Base-by-base conservation (phyloP, 768 basidiomycete species). In the Lactarius trivialis region DNA sequence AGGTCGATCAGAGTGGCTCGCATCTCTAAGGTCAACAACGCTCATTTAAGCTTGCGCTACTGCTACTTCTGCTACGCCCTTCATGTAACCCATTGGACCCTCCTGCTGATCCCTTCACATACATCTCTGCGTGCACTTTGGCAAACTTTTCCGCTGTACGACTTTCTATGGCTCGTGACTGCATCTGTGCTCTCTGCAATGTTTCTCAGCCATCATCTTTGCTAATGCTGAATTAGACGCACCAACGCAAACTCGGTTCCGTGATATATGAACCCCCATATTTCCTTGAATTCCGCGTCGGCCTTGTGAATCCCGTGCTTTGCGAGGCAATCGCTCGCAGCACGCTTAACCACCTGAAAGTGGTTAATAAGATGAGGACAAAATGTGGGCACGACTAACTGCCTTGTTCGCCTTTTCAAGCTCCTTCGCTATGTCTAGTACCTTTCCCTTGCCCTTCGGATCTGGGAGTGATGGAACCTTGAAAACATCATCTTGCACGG, bases 401-500 rank as follows among this genome's bases (percentile, higher is more conserved):
- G 78, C 78, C 71, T 85, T 88, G 69, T 88, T 89, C 6, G 77
- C 75, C 67, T 76, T 80, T 73, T 88, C 86, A 45, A 82, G 67
- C 59, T 75, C 70, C 32, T 69, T 60, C 34, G 52, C 76, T 70
- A 73, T 80, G 72, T 64, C 77, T 9, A 68, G 61, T 9, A 64
- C 70, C 14, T 68, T 70, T 1, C 70, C 70, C 30, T 73, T 76
- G 8, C 74, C 75, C 65, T 71, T 78, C 17, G 52, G 53, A 21
- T 65, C 65, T 7, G 54, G 61, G 12, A 55, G 43, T 17, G 55
- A 52, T 33, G 55, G 61, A 32, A 56, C 68, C 21, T 55, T 62
- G 61, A 69, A 70, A n/a, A 67, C 69, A 24, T 67, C 65, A 4
- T 62, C 63, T 9, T 58, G 68, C 55, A 48, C 51, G 49, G 50